Evolutionary conservation across 2,329 filamentous ascomycete genomes (phyloP).

Genomic region (Drechmeria coniospora): DNA sequence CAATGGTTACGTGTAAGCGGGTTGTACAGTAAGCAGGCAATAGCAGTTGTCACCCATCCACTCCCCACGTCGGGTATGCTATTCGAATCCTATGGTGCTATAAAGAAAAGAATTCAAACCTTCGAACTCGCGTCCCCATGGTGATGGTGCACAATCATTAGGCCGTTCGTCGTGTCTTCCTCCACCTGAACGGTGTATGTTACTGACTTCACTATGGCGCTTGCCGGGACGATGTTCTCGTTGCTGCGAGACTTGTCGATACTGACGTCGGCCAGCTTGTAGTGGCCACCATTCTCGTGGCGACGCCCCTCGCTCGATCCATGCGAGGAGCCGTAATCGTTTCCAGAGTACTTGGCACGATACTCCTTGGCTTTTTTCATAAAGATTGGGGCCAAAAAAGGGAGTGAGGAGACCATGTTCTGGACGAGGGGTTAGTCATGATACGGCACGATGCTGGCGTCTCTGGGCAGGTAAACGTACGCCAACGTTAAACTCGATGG

Average conservation of each 20-base stretch:
- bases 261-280: slow-evolving; percentile 23
- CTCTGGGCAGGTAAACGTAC: slow-evolving; percentile 23
- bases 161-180: too few relatives aligned
- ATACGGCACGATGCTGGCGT: too few relatives aligned
- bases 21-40: too few relatives aligned
- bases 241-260: slow-evolving; percentile 19
- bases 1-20: too few relatives aligned
- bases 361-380: slow-evolving; percentile 26
- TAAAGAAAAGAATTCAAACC: too few relatives aligned
- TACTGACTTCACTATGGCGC: slow-evolving; percentile 25
- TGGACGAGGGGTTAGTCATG: slow-evolving; percentile 6
- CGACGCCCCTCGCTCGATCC: slow-evolving; percentile 9
- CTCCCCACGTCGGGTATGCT: too few relatives aligned
- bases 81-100: too few relatives aligned
- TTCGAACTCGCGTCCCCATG: too few relatives aligned
- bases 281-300: slow-evolving; percentile 14
- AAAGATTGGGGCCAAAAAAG: slow-evolving; percentile 28
- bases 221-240: slow-evolving; percentile 21
- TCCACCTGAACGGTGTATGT: slow-evolving; percentile 25
- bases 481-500: slow-evolving; percentile 41
- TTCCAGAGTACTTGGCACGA: slow-evolving; percentile 20
- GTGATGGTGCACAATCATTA: too few relatives aligned
- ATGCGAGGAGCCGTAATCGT: slow-evolving; percentile 12
- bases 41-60: too few relatives aligned
- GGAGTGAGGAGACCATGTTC: slow-evolving; percentile 31